Evolutionary conservation across 129 eudicot genomes (phyloP).

Genomic region (Escallonia herrerae): DNA sequence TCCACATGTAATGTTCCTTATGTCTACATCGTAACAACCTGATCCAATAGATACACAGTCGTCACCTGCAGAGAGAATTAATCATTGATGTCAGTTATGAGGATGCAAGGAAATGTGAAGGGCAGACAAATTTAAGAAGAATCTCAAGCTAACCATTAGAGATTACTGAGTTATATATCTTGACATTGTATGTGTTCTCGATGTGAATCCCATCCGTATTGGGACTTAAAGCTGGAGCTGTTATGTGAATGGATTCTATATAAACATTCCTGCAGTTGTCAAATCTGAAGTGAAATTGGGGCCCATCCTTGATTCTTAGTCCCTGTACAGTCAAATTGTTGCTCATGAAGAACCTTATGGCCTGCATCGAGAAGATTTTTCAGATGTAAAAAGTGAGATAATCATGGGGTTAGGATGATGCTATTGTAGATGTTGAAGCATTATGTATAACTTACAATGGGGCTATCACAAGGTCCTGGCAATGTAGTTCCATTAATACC

Average conservation of each 20-base stretch:
- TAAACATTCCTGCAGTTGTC: constrained; percentile 46
- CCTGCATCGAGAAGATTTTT: constrained; percentile 24
- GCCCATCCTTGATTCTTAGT: constrained; percentile 47
- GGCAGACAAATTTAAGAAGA: neutral
- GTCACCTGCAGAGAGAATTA: constrained; percentile 41
- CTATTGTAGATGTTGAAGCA: neutral
- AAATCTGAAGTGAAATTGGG: constrained; percentile 58
- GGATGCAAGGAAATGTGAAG: neutral
- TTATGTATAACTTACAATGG: constrained; percentile 39
- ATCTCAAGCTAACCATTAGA: constrained; percentile 41
- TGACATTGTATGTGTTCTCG: constrained; percentile 51
- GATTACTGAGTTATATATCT: constrained; percentile 50
- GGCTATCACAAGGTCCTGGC: constrained; percentile 73
- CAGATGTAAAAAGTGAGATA: neutral
- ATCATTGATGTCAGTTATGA: neutral
- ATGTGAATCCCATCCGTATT: constrained; percentile 83
- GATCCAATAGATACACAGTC: constrained; percentile 76
- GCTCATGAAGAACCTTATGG: constrained; percentile 63
- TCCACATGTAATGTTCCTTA: constrained; percentile 64
- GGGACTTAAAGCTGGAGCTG: constrained; percentile 58
- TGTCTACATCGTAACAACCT: constrained; percentile 61
- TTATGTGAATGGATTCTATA: constrained; percentile 44
- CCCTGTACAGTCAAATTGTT: constrained; percentile 54
- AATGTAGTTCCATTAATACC: constrained; percentile 47
- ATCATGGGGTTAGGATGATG: neutral